Conservation (phyloP, 768 basidiomycete genomes). For the Suillus variegatus region DNA sequence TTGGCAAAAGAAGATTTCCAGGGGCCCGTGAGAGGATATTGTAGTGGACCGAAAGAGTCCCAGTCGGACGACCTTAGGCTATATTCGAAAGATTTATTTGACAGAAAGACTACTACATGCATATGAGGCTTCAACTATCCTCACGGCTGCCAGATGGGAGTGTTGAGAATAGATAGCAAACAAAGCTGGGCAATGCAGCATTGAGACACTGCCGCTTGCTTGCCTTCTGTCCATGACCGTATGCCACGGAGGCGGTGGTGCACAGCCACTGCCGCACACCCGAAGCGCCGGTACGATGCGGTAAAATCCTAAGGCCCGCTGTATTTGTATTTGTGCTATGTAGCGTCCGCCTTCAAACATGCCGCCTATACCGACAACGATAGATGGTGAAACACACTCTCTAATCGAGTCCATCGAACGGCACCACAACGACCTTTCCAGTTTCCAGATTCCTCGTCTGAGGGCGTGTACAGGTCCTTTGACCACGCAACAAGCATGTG, state of each 20-base stretch:
- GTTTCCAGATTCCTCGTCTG: conserved; percentile 78
- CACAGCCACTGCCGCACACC: too few relatives aligned
- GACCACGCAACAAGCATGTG: conserved; percentile 67
- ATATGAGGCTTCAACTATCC: background rate
- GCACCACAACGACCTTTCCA: conserved; percentile 59
- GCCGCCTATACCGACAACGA: conserved; percentile 60
- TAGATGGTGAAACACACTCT: conserved; percentile 51
- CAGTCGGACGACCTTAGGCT: background rate
- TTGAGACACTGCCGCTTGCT: too few relatives aligned
- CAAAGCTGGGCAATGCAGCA: too few relatives aligned
- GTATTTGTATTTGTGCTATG: too few relatives aligned
- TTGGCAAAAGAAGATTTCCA: background rate
- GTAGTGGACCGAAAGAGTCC: background rate
- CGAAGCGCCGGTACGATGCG: too few relatives aligned
- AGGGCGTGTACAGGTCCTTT: conserved; percentile 69
- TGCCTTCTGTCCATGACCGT: too few relatives aligned
- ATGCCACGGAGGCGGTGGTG: too few relatives aligned
- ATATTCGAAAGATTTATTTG: background rate
- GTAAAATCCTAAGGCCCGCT: too few relatives aligned
- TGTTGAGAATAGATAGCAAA: too few relatives aligned
- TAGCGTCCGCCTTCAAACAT: conserved; percentile 35
- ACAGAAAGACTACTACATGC: background rate
- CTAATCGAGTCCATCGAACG: conserved; percentile 56
- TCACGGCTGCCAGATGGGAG: too few relatives aligned
- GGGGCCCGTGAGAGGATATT: background rate